These are phyloP conservation scores for Penicillium palitans DNA, from an alignment of 2,329 filamentous ascomycete genomes.

Conservation along the genomic window DNA sequence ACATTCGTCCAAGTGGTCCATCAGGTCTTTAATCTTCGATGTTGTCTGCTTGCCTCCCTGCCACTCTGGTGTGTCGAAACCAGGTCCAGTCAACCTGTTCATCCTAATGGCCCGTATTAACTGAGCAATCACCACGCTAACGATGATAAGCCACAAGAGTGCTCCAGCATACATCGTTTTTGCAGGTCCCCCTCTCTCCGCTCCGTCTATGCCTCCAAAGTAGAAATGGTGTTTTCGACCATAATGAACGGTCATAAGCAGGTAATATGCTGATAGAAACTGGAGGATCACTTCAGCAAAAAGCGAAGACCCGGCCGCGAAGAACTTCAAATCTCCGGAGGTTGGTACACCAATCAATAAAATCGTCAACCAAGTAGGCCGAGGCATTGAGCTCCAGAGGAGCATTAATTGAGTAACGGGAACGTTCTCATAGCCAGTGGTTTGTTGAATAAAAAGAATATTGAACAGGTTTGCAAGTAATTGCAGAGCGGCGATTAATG, in stretches of 20 bases:
- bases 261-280: neutral
- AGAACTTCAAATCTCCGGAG: neutral
- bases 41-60: neutral
- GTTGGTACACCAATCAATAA: neutral
- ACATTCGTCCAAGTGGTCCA: neutral
- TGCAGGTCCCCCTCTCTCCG: neutral
- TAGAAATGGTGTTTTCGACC: neutral
- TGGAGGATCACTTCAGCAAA: neutral
- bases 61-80: neutral
- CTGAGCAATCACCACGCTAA: neutral
- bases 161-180: neutral
- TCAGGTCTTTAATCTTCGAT: neutral
- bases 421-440: neutral
- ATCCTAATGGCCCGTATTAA: neutral
- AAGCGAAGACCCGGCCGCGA: neutral
- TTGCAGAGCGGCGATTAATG: neutral
- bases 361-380: neutral
- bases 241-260: neutral
- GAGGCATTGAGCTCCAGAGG: neutral
- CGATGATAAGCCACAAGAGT: neutral
- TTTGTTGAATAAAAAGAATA: neutral
- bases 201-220: neutral
- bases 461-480: neutral
- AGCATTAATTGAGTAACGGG: neutral
- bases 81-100: neutral